Base-by-base conservation (phyloP, 805 yeast genomes). In the Myxozyma monticola region DNA sequence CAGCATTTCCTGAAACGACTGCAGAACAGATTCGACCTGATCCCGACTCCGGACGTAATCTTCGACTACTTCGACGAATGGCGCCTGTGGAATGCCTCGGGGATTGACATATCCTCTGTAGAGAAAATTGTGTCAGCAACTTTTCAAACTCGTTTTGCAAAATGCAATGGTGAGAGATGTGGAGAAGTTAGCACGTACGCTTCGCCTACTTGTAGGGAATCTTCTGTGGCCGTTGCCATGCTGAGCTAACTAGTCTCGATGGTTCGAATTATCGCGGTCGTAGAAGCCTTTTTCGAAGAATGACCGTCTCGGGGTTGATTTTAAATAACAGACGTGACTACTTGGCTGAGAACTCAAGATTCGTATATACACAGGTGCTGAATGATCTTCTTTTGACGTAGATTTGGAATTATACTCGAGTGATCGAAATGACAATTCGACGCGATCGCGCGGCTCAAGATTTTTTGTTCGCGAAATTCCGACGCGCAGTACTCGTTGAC, bases 41-140 rank as follows among this genome's bases (percentile, higher is more conserved):
- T 77, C 83, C 2, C 82, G 76, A 59, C 76, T 75, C 62, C 81
- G 84, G 56, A 89, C 77, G 60, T 82, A 79, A 42, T 80, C 84
- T 48, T 82, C 93, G 8, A 90, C 93, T 49, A 81, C 80, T 56
- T 85, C 95, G 45, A 93, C 81, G 68, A 93, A 93, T 35, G 95
- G 96, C 1, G 99, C 99, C 64, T 87, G 85, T 5, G 99, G 99
- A 49, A 93, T 93, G 2, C 99, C 99, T 57, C 98, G 78, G 8
- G 97, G 93, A 64, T 93, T 93, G n/a, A 54, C 53, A 22, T 50
- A 57, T 28, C 50, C 49, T 15, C 61, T 47, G 42, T 7, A 18
- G 18, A 20, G 21, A 14, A 34, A n/a, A n/a, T n/a, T n/a, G n/a
- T n/a, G n/a, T n/a, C n/a, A n/a, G n/a, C n/a, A n/a, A n/a, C n/a